These are phyloP conservation scores for Ascochyta pisi DNA, from an alignment of 2,329 filamentous ascomycete species.

Conservation along the genomic window DNA sequence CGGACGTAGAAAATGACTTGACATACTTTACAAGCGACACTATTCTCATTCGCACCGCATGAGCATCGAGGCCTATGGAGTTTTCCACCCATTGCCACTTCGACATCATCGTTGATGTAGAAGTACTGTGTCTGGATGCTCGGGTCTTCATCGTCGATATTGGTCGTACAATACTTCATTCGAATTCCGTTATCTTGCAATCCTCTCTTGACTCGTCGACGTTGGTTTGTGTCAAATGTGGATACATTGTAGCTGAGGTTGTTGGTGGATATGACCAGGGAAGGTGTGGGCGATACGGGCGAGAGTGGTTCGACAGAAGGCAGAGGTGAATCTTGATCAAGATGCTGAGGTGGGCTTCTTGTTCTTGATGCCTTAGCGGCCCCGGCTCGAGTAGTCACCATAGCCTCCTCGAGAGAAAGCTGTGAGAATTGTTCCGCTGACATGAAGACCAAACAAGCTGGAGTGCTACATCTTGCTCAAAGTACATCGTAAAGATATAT, in stretches of 20 bases:
- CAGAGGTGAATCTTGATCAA: conserved; percentile 32
- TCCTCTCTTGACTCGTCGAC: conserved; percentile 40
- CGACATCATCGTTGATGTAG: conserved; percentile 47
- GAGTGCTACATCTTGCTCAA: conserved; percentile 21
- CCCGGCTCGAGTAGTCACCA: conserved; percentile 48
- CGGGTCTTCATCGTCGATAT: conserved; percentile 29
- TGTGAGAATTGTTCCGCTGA: conserved; percentile 47
- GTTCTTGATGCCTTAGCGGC: conserved; percentile 40
- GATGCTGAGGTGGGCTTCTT: conserved; percentile 23
- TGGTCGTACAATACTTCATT: conserved; percentile 45
- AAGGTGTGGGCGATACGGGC: conserved; percentile 37
- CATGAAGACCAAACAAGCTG: conserved; percentile 37
- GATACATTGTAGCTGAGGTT: conserved; percentile 47
- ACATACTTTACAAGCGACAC: conserved; percentile 46
- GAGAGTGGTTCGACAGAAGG: conserved; percentile 30
- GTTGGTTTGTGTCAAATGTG: conserved; percentile 39
- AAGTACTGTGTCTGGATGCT: conserved; percentile 38
- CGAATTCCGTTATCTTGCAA: conserved; percentile 44
- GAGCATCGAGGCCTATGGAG: conserved; percentile 39
- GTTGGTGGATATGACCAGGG: conserved; percentile 43
- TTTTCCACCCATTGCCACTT: conserved; percentile 40
- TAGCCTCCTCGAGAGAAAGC: conserved; percentile 46
- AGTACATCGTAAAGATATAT: conserved; percentile 39
- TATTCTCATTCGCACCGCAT: conserved; percentile 44
- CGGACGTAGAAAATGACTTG: not conserved